Percentiles rank a stretch among this genome's conserved stretches.
Conservation (phyloP, 805 yeast species). For the Ogataea zsoltii region DNA sequence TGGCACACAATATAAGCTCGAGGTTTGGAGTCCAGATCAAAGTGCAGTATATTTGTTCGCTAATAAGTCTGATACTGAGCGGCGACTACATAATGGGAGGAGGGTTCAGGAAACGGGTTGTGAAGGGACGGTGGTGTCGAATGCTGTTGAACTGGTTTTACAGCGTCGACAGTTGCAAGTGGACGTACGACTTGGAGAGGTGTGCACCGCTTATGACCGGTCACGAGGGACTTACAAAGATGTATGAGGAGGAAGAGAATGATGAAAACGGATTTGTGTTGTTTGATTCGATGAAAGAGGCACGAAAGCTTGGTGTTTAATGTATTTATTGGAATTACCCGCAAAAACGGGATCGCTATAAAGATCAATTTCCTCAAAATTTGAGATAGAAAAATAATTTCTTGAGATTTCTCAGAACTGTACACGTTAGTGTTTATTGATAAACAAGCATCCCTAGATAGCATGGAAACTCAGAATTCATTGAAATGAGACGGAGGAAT, state of each 20-base stretch:
- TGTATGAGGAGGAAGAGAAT: too few relatives aligned
- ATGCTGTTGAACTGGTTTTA: constrained; percentile 6
- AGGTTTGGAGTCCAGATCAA: constrained; percentile 3
- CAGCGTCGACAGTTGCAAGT: constrained; percentile 1
- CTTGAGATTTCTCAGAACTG: neutral
- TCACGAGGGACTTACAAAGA: neutral
- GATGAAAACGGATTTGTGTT: too few relatives aligned
- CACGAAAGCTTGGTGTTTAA: too few relatives aligned
- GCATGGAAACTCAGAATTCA: neutral
- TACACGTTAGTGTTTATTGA: constrained; percentile 4
- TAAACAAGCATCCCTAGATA: neutral
- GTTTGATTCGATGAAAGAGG: too few relatives aligned
- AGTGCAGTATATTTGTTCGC: constrained; percentile 2
- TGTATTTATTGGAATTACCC: neutral
- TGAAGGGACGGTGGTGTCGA: neutral
- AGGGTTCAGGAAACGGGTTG: neutral
- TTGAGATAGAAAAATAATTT: too few relatives aligned
- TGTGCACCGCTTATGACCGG: too few relatives aligned
- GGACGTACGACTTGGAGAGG: constrained; percentile 1
- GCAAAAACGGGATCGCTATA: neutral
- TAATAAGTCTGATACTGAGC: constrained; percentile 7
- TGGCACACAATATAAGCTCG: constrained; percentile 3
- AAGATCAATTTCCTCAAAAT: neutral
- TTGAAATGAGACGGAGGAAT: constrained; percentile 21
- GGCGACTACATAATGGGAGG: neutral